phyloP scores from a whole-genome alignment of 2,329 filamentous ascomycete species.

The Nothopassalora personata region DNA sequence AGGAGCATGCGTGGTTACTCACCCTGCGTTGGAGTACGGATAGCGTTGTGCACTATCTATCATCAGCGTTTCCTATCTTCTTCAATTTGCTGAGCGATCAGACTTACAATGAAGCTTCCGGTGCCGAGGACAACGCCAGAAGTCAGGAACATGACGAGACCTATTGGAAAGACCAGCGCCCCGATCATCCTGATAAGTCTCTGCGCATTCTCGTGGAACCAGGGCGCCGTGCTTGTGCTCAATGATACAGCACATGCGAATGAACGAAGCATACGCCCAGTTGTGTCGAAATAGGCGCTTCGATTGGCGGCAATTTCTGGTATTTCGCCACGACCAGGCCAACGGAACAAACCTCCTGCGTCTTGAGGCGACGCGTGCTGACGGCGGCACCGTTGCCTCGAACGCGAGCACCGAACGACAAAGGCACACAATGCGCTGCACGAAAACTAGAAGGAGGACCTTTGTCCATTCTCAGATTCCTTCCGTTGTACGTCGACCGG shows the following conservation, averaged over 20 bases:
- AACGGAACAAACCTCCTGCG: too few species aligned
- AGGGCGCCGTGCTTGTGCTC: conserved; percentile 26
- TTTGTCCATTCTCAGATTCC: too few species aligned
- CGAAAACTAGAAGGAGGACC: too few species aligned
- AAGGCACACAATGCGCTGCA: too few species aligned
- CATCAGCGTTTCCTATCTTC: neutral
- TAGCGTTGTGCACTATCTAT: conserved; percentile 39
- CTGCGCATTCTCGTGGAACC: conserved; percentile 32
- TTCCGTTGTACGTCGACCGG: too few species aligned
- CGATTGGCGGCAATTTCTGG: too few species aligned
- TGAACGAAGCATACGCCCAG: conserved; percentile 38
- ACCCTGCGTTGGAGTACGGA: conserved; percentile 40
- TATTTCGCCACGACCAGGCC: too few species aligned
- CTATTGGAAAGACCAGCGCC: conserved; percentile 33
- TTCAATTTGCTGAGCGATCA: neutral
- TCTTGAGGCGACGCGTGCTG: too few species aligned
- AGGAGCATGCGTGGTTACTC: conserved; percentile 21
- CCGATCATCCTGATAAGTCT: conserved; percentile 31
- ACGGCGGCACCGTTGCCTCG: too few species aligned
- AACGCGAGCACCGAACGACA: too few species aligned
- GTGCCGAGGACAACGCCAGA: conserved; percentile 34
- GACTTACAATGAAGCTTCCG: conserved; percentile 28
- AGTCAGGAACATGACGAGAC: conserved; percentile 29
- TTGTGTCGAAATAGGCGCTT: too few species aligned
- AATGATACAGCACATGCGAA: conserved; percentile 44